A percentile compares a stretch with the other conserved stretches of the same genome.
These are phyloP conservation scores for Cymbidium sinense DNA, from an alignment of 106 monocot genomes.

Conservation along the genomic window DNA sequence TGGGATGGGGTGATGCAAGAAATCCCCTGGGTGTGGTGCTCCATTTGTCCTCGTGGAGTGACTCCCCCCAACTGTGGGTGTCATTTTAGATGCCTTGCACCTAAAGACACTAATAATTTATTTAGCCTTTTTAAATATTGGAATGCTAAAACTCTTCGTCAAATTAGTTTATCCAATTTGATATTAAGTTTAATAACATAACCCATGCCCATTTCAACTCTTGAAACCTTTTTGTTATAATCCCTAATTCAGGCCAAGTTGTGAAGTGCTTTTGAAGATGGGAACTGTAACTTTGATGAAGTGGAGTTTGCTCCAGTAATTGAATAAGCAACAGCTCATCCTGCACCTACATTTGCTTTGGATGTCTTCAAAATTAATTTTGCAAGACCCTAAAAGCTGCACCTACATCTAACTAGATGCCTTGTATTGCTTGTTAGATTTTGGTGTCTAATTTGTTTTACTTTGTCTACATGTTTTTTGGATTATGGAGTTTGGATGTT, in stretches of 20 bases:
- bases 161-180: no score
- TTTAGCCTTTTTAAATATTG: background rate
- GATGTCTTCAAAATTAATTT: background rate
- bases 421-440: background rate
- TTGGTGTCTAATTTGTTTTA: background rate
- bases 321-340: background rate
- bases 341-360: background rate
- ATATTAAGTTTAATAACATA: no score
- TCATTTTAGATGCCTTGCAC: background rate
- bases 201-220: no score
- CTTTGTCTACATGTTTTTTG: background rate
- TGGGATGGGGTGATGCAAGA: no score
- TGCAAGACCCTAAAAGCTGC: background rate
- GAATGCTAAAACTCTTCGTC: no score
- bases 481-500: no score
- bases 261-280: background rate
- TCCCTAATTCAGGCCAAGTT: background rate
- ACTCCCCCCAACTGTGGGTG: no score
- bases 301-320: background rate
- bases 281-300: background rate
- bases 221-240: no score
- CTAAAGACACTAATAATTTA: background rate
- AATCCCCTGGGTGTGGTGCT: no score
- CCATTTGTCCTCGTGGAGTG: no score
- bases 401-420: background rate